Base-by-base conservation (phyloP, 257 asterid species). In the Solanum gandarillasii region DNA sequence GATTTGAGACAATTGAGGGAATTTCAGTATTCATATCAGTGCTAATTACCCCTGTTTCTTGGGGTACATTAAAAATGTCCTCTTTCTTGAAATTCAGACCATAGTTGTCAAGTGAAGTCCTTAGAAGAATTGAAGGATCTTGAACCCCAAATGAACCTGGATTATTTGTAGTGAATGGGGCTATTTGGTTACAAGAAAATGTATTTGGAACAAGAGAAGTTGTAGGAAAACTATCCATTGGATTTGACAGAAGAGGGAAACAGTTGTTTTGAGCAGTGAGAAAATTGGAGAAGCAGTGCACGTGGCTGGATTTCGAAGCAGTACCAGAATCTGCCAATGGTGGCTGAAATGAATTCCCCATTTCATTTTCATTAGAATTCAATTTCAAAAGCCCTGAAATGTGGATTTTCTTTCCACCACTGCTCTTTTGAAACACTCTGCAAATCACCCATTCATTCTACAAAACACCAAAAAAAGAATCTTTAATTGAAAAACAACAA, bases 381-480 rank as follows among this genome's bases (percentile, higher is more conserved):
- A 88, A 83, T 86, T 91, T 88, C 90, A 90, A 65, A 39, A 95
- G 90, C 1, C 94, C 98, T 10, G 98, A 94, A 39, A 96, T 91
- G 74, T 91, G 98, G 85, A 94, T 91, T 68, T 96, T 94, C 87
- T 93, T 94, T 48, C 98, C 99, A 23, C 99, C 98, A 11, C 90
- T 70, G 5, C 93, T 94, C 92, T 96, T 96, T 23, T 95, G 98
- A 62, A 96, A 96, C 1, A 95, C 98, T 90, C 98, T 93, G 94
- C 98, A 92, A 43, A 96, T 96, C 89, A 95, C 99, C 99, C 99
- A 96, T 88, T 96, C 99, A 83, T 93, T 95, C 98, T 95, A 93
- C 92, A 58, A 29, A 4, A 83, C n/a, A 23, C 65, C 21, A 36
- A 29, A 71, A 31, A 65, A 25, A 12, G 3, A 18, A 55, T 6